A percentile compares a stretch with the other conserved stretches of the same genome.
These are phyloP conservation scores for Delphinella strobiligena DNA, from an alignment of 2,329 filamentous ascomycete genomes.

Conservation along the genomic window DNA sequence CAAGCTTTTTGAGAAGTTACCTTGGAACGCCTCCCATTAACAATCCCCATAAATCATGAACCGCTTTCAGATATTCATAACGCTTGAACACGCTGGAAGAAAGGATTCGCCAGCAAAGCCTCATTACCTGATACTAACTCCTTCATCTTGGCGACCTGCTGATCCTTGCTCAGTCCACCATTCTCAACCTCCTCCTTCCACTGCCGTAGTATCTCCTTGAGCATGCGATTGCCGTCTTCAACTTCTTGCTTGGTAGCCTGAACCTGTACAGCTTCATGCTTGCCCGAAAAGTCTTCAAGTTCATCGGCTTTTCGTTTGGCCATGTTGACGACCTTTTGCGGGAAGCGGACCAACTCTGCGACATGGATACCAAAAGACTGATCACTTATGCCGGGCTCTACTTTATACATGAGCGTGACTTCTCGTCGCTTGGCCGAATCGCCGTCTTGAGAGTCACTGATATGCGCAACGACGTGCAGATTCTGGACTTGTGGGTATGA, in stretches of 20 bases:
- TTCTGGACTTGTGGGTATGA: slow-evolving; percentile 82
- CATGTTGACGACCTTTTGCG: slow-evolving; percentile 95
- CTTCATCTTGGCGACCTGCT: slow-evolving; percentile 55
- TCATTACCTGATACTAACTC: slow-evolving; percentile 66
- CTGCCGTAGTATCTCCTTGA: slow-evolving; percentile 69
- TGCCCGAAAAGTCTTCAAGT: slow-evolving; percentile 84
- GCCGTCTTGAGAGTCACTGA: slow-evolving; percentile 37
- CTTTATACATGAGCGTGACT: slow-evolving; percentile 93
- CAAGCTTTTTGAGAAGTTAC: too few species aligned
- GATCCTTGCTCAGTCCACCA: slow-evolving; percentile 47
- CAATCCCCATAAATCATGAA: neutral
- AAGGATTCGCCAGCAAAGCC: slow-evolving; percentile 49
- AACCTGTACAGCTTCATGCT: slow-evolving; percentile 46
- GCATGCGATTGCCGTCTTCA: slow-evolving; percentile 70
- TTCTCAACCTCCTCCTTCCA: slow-evolving; percentile 62
- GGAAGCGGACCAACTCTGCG: slow-evolving; percentile 90
- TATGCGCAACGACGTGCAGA: slow-evolving; percentile 91
- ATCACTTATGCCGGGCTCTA: slow-evolving; percentile 88
- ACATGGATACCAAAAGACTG: slow-evolving; percentile 98
- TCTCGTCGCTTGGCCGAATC: slow-evolving; percentile 42
- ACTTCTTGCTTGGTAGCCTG: slow-evolving; percentile 74
- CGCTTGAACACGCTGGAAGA: slow-evolving; percentile 50
- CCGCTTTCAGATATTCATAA: slow-evolving; percentile 25
- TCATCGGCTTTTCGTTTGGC: slow-evolving; percentile 98
- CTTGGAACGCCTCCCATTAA: too few species aligned